Evolutionary conservation across 75 land plant species (phyloP), one percentile per base, ranked within the genome.

Genomic region (Selaginella tamariscina): DNA sequence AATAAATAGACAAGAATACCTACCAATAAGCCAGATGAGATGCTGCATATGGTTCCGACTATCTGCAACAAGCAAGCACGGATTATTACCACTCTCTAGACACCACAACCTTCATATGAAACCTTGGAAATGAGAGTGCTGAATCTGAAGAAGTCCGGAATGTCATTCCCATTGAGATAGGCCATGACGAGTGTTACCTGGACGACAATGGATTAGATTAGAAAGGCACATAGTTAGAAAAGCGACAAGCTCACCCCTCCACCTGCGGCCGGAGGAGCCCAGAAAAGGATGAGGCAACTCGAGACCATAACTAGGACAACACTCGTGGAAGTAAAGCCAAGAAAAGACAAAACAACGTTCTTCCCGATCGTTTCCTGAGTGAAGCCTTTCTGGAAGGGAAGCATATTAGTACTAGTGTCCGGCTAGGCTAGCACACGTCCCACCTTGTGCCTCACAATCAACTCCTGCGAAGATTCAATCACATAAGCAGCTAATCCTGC

Each of bases 171-270:
- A 71, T 79, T 79, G 30, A 79, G 62, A 59, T 79, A 79, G 30
- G 81, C 81, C 79, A 79, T 79, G 55, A 79, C 81, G 54, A 79
- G 79, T 26, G 81, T 79, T 5, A 79, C 81, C 81, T 79, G 57
- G 8, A 5, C 8, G 8, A 59, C 23, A 59, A 59, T 1, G 26
- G 20, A 21, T 67, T 8, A 32, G 23, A 5, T 28, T 22, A 67
- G 21, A 44, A 2, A 67, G 2, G 56, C 22, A 32, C 15, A n/a
- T n/a, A n/a, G n/a, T n/a, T n/a, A n/a, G n/a, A n/a, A n/a, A n/a
- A n/a, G 49, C 15, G 49, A 39, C 11, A 5, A 39, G 49, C 79
- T 27, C 75, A 78, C 80, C 72, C 80, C 80, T 54, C 80, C 80
- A 75, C 78, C 78, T 49, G 80, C 80, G 56, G 80, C 80, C 29